Conservation (phyloP, 345 rosid genomes). For the Euphorbia peplus region DNA sequence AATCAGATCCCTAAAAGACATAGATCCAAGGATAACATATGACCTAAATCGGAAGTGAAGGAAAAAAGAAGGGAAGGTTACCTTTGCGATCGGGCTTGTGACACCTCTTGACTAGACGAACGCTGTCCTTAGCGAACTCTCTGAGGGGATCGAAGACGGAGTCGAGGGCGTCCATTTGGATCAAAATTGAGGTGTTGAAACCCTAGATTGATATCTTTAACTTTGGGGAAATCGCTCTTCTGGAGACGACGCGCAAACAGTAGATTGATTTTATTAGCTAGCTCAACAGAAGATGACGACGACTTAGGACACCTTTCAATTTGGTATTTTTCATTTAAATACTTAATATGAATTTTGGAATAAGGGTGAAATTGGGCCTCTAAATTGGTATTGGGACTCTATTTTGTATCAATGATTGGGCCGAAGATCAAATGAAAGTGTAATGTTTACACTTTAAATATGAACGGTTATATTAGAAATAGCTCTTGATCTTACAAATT, state of each 20-base stretch:
- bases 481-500: too few relatives aligned
- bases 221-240: background rate
- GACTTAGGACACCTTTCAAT: background rate
- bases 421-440: too few relatives aligned
- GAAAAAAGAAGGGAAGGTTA: background rate
- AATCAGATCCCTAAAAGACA: background rate
- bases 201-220: conserved; percentile 12
- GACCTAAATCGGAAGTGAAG: background rate
- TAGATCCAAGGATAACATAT: background rate
- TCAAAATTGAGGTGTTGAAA: background rate
- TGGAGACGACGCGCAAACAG: too few relatives aligned
- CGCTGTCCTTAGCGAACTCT: conserved; percentile 73
- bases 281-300: background rate
- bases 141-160: conserved; percentile 65
- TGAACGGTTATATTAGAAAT: too few relatives aligned
- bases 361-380: too few relatives aligned
- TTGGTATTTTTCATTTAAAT: too few relatives aligned
- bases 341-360: too few relatives aligned
- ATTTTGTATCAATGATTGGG: too few relatives aligned
- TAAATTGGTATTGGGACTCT: too few relatives aligned
- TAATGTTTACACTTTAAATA: too few relatives aligned
- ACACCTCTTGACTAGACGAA: conserved; percentile 75
- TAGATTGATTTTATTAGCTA: background rate
- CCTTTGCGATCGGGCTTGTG: conserved; percentile 85
- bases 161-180: conserved; percentile 64